Conservation (phyloP, 2,329 filamentous ascomycete species). For the Ramularia collo-cygni region DNA sequence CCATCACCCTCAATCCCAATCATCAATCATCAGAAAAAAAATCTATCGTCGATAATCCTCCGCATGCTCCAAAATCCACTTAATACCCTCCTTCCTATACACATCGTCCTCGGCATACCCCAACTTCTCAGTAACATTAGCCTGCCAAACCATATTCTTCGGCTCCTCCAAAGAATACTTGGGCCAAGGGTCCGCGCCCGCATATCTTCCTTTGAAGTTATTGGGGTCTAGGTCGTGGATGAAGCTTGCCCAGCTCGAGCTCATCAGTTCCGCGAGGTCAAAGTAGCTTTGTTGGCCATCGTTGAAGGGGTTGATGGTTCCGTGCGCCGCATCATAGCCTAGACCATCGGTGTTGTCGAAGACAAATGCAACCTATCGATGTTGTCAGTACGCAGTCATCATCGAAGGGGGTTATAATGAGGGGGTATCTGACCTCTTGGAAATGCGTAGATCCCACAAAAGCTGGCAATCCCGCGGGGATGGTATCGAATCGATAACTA, state of each 20-base stretch:
- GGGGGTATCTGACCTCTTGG: constrained; percentile 34
- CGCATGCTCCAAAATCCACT: constrained; percentile 33
- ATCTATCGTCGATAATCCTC: constrained; percentile 12
- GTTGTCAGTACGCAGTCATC: not conserved
- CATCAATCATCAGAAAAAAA: too few species aligned
- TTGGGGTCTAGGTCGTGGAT: constrained; percentile 38
- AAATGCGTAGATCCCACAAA: constrained; percentile 48
- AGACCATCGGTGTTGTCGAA: constrained; percentile 40
- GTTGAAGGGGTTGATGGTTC: constrained; percentile 29
- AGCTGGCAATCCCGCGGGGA: constrained; percentile 39
- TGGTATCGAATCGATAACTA: constrained; percentile 57
- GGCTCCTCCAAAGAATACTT: constrained; percentile 32
- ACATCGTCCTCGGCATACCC: constrained; percentile 37
- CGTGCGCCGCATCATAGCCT: constrained; percentile 32
- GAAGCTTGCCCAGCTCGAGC: constrained; percentile 40
- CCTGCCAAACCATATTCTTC: constrained; percentile 42
- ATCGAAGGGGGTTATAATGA: not conserved
- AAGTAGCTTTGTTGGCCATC: constrained; percentile 33
- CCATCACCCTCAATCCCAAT: too few species aligned
- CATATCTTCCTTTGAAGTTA: constrained; percentile 18
- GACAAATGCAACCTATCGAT: constrained; percentile 26
- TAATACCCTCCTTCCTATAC: constrained; percentile 39
- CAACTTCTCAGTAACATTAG: constrained; percentile 30
- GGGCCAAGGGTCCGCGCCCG: constrained; percentile 32
- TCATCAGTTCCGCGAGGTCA: constrained; percentile 39